Percentiles rank a stretch among this genome's conserved stretches.
These are phyloP conservation scores for Sphagnum contortum DNA, from an alignment of 225 moss, liverwort and hornwort genomes.

Conservation along the genomic window DNA sequence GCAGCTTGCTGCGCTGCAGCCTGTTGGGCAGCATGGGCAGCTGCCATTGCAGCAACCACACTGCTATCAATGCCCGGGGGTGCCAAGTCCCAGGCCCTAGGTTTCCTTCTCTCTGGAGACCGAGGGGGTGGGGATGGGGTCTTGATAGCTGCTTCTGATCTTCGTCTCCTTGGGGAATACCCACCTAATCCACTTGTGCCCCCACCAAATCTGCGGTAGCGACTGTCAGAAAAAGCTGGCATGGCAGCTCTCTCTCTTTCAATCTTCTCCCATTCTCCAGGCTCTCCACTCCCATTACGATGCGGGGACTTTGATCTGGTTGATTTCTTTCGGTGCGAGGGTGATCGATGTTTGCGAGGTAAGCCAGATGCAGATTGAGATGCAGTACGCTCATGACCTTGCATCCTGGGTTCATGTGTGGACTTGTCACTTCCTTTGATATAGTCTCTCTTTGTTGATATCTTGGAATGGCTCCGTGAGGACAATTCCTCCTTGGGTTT, in stretches of 20 bases:
- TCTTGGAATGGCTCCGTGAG: not conserved
- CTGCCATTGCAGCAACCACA: constrained; percentile 51
- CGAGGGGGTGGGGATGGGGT: constrained; percentile 71
- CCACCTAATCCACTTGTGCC: constrained; percentile 83
- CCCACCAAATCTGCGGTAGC: constrained; percentile 40
- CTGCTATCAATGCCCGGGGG: constrained; percentile 50
- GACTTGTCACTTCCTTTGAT: not conserved
- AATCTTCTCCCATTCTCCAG: constrained; percentile 12
- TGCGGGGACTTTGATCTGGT: not conserved
- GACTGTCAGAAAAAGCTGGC: constrained; percentile 20
- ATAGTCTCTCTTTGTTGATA: not conserved
- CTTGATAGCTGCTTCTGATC: constrained; percentile 38
- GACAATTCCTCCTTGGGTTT: not conserved
- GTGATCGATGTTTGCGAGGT: not conserved
- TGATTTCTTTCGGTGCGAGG: not conserved
- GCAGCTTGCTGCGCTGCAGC: constrained; percentile 40
- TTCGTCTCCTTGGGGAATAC: constrained; percentile 70
- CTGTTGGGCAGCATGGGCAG: constrained; percentile 56
- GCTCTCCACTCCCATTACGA: not conserved
- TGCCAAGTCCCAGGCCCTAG: constrained; percentile 65
- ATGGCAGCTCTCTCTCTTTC: constrained; percentile 20
- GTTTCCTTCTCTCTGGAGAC: constrained; percentile 61
- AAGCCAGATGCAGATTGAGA: not conserved
- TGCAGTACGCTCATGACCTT: not conserved
- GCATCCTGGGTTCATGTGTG: not conserved